These are phyloP conservation scores for Microdochium trichocladiopsis DNA, from an alignment of 2,329 filamentous ascomycete genomes.

Conservation along the genomic window DNA sequence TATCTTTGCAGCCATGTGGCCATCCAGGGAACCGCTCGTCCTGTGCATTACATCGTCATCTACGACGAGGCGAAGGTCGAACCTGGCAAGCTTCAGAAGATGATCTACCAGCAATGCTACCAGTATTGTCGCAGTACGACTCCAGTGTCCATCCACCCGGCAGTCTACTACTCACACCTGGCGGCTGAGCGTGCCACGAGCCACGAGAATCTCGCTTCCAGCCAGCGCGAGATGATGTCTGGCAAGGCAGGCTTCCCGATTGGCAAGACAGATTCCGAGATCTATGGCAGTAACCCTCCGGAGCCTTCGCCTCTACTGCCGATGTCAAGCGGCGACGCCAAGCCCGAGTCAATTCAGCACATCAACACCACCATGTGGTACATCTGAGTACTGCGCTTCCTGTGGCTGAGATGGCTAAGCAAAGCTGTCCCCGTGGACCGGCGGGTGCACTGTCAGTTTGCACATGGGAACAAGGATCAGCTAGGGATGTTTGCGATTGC, in stretches of 20 bases:
- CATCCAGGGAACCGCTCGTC: slow-evolving; percentile 89
- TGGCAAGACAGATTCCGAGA: slow-evolving; percentile 26
- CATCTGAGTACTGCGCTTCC: slow-evolving; percentile 17
- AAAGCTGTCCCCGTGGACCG: too few relatives aligned
- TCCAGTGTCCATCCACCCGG: slow-evolving; percentile 80
- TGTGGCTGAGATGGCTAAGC: too few relatives aligned
- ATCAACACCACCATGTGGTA: slow-evolving; percentile 36
- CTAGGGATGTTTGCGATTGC: too few relatives aligned
- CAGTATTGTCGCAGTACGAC: slow-evolving; percentile 90
- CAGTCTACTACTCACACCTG: slow-evolving; percentile 93
- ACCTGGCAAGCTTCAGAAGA: slow-evolving; percentile 67
- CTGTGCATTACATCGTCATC: slow-evolving; percentile 87
- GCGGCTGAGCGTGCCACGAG: slow-evolving; percentile 72
- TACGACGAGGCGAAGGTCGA: slow-evolving; percentile 68
- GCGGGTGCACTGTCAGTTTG: too few relatives aligned
- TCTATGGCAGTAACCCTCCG: slow-evolving; percentile 7
- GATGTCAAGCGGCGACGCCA: slow-evolving; percentile 13
- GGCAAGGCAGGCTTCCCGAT: slow-evolving; percentile 33
- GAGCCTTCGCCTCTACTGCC: slow-evolving; percentile 18
- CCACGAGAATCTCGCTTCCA: slow-evolving; percentile 53
- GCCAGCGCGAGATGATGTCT: slow-evolving; percentile 34
- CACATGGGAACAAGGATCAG: too few relatives aligned
- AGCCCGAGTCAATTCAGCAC: slow-evolving; percentile 10
- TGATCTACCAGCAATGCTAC: slow-evolving; percentile 94
- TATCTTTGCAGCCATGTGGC: slow-evolving; percentile 59